Percentiles rank a stretch among this genome's conserved stretches.
Evolutionary conservation across 768 basidiomycete species (phyloP).

Genomic region (Russula brevipes): DNA sequence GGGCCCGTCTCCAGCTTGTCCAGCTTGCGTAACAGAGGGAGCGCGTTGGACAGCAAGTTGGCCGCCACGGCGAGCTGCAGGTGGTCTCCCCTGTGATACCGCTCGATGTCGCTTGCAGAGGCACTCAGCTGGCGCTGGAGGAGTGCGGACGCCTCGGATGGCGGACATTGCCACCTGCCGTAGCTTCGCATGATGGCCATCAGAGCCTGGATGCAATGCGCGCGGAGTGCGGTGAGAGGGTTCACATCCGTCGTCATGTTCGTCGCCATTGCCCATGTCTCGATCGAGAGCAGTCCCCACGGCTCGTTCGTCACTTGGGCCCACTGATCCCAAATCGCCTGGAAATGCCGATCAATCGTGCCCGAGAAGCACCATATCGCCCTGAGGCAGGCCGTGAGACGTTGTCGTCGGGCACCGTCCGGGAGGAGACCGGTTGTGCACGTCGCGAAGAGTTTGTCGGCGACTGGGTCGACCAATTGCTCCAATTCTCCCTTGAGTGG

Average conservation of each 20-base stretch:
- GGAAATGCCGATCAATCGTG: slow-evolving; percentile 2
- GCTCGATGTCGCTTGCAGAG: not conserved
- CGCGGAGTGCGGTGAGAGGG: slow-evolving; percentile 5
- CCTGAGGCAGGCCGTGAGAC: slow-evolving; percentile 7
- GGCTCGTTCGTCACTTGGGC: not conserved
- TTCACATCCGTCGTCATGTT: not conserved
- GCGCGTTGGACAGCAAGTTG: not conserved
- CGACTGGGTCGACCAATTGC: not conserved
- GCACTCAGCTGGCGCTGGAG: slow-evolving; percentile 9
- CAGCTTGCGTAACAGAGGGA: slow-evolving; percentile 2
- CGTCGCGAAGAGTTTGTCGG: slow-evolving; percentile 1
- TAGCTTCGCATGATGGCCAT: slow-evolving; percentile 1
- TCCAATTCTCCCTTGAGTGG: not conserved
- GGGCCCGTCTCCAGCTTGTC: not conserved
- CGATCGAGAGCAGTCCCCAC: slow-evolving; percentile 12
- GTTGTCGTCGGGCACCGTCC: slow-evolving; percentile 2
- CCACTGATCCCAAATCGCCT: slow-evolving; percentile 8
- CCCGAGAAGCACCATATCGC: slow-evolving; percentile 11
- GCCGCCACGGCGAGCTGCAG: slow-evolving; percentile 13
- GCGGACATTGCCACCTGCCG: slow-evolving; percentile 11
- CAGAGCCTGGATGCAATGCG: slow-evolving; percentile 12
- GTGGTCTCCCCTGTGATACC: not conserved
- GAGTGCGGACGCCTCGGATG: not conserved
- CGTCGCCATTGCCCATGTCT: slow-evolving; percentile 8
- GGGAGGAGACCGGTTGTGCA: slow-evolving; percentile 12